Conservation (phyloP, 2,329 filamentous ascomycete genomes). For the Pseudogymnoascus sp. region DNA sequence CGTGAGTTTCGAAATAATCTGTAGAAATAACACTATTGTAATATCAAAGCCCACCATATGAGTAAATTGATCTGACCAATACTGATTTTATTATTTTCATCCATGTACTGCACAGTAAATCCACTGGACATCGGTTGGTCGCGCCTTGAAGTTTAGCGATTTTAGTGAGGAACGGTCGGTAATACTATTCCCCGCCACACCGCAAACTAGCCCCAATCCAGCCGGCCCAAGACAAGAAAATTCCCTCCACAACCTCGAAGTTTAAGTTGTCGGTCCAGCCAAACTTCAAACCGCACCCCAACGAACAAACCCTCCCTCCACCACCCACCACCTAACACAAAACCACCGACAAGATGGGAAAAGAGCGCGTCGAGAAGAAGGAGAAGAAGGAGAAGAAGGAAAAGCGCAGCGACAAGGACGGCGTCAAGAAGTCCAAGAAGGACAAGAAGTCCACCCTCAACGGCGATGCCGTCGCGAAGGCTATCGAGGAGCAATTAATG, state of each 20-base stretch:
- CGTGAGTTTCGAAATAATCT: not conserved
- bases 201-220: slow-evolving; percentile 11
- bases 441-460: slow-evolving; percentile 34
- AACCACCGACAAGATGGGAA: slow-evolving; percentile 30
- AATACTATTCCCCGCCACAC: slow-evolving; percentile 1
- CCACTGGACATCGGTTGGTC: not conserved
- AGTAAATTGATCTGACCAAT: not conserved
- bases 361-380: slow-evolving; percentile 48
- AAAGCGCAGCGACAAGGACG: slow-evolving; percentile 44
- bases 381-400: slow-evolving; percentile 61
- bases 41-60: not conserved
- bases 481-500: slow-evolving; percentile 57
- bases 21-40: not conserved
- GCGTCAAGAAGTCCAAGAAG: slow-evolving; percentile 39
- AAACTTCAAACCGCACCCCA: not conserved
- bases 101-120: not conserved
- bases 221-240: slow-evolving; percentile 9
- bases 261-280: not conserved
- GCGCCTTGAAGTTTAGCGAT: not conserved
- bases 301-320: slow-evolving; percentile 8
- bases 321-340: slow-evolving; percentile 2
- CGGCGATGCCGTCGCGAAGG: slow-evolving; percentile 45
- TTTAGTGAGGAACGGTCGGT: not conserved
- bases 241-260: slow-evolving; percentile 10
- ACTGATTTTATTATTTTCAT: not conserved